Evolutionary conservation across 2,329 filamentous ascomycete genomes (phyloP).

Genomic region (Davidsoniella australis): DNA sequence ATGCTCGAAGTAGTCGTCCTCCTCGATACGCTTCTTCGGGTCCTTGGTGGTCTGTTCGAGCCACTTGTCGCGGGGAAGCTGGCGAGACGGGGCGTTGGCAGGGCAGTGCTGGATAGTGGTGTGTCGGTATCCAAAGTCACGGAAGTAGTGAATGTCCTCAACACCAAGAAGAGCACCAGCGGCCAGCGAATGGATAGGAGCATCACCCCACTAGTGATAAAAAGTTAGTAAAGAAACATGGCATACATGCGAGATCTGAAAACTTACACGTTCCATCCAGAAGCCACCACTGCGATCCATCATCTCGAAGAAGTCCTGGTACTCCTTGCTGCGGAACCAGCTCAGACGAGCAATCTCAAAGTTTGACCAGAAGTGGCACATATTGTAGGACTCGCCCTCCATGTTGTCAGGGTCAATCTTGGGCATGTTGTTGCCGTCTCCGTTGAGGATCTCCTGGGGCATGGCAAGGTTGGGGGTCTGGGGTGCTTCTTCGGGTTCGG

Average conservation of each 20-base stretch:
- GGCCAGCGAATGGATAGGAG: constrained; percentile 92
- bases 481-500: constrained; percentile 39
- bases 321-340: constrained; percentile 95
- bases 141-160: constrained; percentile 92
- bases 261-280: constrained; percentile 86
- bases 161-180: constrained; percentile 72
- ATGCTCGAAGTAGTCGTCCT: constrained; percentile 90
- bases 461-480: constrained; percentile 49
- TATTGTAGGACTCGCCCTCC: constrained; percentile 97
- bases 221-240: constrained; percentile 16
- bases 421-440: constrained; percentile 49
- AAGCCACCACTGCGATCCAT: constrained; percentile 97
- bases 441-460: constrained; percentile 66
- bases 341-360: constrained; percentile 91
- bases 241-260: background rate
- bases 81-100: constrained; percentile 78
- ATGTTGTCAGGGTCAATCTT: constrained; percentile 82
- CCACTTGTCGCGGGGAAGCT: constrained; percentile 63
- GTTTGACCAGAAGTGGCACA: constrained; percentile 99
- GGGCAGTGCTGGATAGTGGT: constrained; percentile 98
- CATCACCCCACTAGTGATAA: constrained; percentile 80
- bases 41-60: constrained; percentile 68
- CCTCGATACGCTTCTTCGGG: constrained; percentile 69
- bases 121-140: constrained; percentile 94
- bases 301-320: constrained; percentile 96